Evolutionary conservation across 208 protist genomes (phyloP).

Genomic region (Borovskyia barvae): DNA sequence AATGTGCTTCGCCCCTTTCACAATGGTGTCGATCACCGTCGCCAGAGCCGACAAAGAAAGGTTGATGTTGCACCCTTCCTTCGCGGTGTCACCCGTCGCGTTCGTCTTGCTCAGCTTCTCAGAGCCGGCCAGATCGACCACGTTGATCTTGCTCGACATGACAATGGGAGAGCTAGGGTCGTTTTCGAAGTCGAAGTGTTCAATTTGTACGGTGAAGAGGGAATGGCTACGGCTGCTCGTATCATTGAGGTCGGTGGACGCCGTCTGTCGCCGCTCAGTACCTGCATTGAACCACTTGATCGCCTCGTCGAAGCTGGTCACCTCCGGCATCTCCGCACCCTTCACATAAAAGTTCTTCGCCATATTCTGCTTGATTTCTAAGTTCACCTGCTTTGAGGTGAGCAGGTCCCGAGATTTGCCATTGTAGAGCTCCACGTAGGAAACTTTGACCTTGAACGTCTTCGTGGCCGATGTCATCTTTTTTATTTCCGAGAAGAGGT

Average conservation of each 20-base stretch:
- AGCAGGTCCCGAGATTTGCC: slow-evolving; percentile 88
- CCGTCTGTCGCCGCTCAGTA: slow-evolving; percentile 86
- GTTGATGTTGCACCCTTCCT: slow-evolving; percentile 95
- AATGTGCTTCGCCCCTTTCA: slow-evolving; percentile 88
- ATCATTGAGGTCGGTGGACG: slow-evolving; percentile 90
- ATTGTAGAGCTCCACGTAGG: slow-evolving; percentile 92
- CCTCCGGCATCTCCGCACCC: slow-evolving; percentile 88
- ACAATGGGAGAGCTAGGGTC: slow-evolving; percentile 78
- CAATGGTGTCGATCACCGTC: slow-evolving; percentile 91
- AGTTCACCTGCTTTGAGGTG: slow-evolving; percentile 68
- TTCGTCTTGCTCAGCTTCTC: slow-evolving; percentile 93
- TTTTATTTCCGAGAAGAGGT: slow-evolving; percentile 86
- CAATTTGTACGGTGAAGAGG: slow-evolving; percentile 88
- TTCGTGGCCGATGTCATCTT: slow-evolving; percentile 80
- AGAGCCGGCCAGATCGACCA: slow-evolving; percentile 94
- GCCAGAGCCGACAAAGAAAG: slow-evolving; percentile 90
- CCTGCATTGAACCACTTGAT: slow-evolving; percentile 88
- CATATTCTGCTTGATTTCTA: slow-evolving; percentile 93
- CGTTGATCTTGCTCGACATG: slow-evolving; percentile 90
- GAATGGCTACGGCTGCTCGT: slow-evolving; percentile 90
- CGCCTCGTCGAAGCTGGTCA: slow-evolving; percentile 80
- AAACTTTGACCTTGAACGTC: slow-evolving; percentile 87
- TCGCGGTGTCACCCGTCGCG: slow-evolving; percentile 90
- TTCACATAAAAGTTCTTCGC: slow-evolving; percentile 92
- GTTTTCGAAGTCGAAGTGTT: slow-evolving; percentile 87